These are phyloP conservation scores for Phytophthora hibernalis DNA, from an alignment of 352 stramenopile genomes.

Conservation along the genomic window DNA sequence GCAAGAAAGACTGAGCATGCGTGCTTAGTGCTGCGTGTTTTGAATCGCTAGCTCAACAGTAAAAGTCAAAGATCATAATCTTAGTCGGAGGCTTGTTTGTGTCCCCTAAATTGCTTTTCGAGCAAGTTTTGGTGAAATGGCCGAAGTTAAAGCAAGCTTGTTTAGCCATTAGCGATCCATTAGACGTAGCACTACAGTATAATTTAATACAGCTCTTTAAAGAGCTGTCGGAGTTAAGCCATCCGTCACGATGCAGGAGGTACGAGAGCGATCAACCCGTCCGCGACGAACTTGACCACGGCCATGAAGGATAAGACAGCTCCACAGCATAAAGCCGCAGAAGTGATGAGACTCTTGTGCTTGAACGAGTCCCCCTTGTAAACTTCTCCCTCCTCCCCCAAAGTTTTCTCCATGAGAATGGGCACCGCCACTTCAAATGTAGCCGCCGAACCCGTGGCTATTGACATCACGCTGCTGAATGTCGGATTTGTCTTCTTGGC, in stretches of 20 bases:
- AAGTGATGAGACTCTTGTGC: not conserved
- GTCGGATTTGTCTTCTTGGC: not conserved
- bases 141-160: no score
- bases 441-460: not conserved
- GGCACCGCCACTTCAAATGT: not conserved
- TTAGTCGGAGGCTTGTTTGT: no score
- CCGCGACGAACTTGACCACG: not conserved
- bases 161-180: no score
- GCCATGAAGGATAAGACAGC: not conserved
- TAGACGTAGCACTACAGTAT: no score
- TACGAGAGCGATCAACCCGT: not conserved
- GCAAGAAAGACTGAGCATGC: no score
- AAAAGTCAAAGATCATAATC: no score
- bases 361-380: not conserved
- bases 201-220: no score
- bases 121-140: no score
- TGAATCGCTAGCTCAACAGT: no score
- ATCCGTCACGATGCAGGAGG: not conserved
- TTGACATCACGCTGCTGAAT: not conserved
- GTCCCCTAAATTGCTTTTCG: no score
- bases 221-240: not conserved
- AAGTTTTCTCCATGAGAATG: not conserved
- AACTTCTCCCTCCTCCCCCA: not conserved
- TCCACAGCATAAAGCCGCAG: not conserved
- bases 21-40: no score